Evolutionary conservation across 192 early-diverging fungal genomes (phyloP), one percentile per base, ranked within the genome.

Genomic region (Backusella tuberculispora): DNA sequence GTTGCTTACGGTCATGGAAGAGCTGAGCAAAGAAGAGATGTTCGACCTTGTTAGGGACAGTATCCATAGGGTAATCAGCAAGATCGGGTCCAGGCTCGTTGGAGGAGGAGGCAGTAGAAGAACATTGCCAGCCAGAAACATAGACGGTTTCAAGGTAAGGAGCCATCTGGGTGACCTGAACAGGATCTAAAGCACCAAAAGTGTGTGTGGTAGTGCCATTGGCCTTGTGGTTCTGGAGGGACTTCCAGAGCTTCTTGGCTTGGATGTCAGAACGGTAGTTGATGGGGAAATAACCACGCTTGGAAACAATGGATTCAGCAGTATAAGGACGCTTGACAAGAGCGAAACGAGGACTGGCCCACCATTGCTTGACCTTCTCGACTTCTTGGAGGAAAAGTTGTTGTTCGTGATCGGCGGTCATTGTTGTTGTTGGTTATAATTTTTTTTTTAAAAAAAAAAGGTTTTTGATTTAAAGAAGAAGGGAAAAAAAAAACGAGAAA

Each of bases 41-140:
- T 81, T 99, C 97, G 48, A 99, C 97, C 89, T 99, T 98, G 88
- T 98, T 98, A 69, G 97, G 96, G 74, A 99, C 95, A 72, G 94
- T 94, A 80, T 96, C 95, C 96, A 97, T 97, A 67, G 96, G 97
- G 86, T 97, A 99, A 87, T 99, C 97, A 71, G 96, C 97, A 75
- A 99, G 92, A 92, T 99, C 97, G 15, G 96, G 96, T 60, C 96
- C 96, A 73, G 96, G 97, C 86, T 98, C 97, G 86, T 98, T 98
- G 72, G 92, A 92, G 74, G 91, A 87, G 68, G 94, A 95, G 63
- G 97, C 97, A 37, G 95, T 98, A 53, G 96, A 97, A 44, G 96
- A 98, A 72, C 92, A 98, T 83, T 99, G 97, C 97, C 97, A 98
- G 15, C 97, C 96, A 12, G 96, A 97, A 17, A 99, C 97, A 80